A percentile compares a stretch with the other conserved stretches of the same genome.
These are phyloP conservation scores for Trichoderma afroharzianum DNA, from an alignment of 2,329 filamentous ascomycete genomes.

Conservation along the genomic window DNA sequence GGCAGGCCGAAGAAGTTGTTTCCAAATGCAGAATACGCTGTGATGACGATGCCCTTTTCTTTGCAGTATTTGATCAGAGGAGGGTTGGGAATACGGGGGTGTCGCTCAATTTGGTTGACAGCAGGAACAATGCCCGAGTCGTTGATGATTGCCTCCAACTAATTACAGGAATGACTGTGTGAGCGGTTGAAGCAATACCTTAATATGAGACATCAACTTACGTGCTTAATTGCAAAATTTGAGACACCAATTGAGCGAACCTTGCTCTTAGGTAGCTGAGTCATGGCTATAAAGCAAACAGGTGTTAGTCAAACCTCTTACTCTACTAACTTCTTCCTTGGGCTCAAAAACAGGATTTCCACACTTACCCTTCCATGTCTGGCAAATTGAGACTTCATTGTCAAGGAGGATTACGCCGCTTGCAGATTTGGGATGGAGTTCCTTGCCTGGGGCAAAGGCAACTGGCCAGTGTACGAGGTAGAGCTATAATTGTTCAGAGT, in stretches of 20 bases:
- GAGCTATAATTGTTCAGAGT: slow-evolving; percentile 32
- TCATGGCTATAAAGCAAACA: slow-evolving; percentile 35
- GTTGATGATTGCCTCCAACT: slow-evolving; percentile 52
- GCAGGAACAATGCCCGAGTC: slow-evolving; percentile 55
- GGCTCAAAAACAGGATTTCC: no score
- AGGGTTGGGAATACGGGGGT: slow-evolving; percentile 57
- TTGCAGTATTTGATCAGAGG: slow-evolving; percentile 58
- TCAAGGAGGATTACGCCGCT: slow-evolving; percentile 38
- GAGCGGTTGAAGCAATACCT: neutral
- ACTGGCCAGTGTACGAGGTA: slow-evolving; percentile 65
- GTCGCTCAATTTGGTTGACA: slow-evolving; percentile 67
- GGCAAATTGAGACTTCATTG: slow-evolving; percentile 37
- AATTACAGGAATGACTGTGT: slow-evolving; percentile 40
- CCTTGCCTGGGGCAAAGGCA: slow-evolving; percentile 38
- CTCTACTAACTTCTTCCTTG: no score
- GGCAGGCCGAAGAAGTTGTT: slow-evolving; percentile 42
- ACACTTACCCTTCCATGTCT: slow-evolving; percentile 40
- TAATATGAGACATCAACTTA: neutral
- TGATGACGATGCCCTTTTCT: slow-evolving; percentile 61
- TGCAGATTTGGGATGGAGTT: slow-evolving; percentile 43
- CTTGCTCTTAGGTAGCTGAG: slow-evolving; percentile 57
- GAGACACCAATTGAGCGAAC: slow-evolving; percentile 67
- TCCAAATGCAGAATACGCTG: slow-evolving; percentile 57
- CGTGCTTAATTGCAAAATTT: slow-evolving; percentile 54
- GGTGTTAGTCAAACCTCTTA: neutral